Evolutionary conservation across 2,329 filamentous ascomycete genomes (phyloP).

Genomic region (Stachybotrys elegans): DNA sequence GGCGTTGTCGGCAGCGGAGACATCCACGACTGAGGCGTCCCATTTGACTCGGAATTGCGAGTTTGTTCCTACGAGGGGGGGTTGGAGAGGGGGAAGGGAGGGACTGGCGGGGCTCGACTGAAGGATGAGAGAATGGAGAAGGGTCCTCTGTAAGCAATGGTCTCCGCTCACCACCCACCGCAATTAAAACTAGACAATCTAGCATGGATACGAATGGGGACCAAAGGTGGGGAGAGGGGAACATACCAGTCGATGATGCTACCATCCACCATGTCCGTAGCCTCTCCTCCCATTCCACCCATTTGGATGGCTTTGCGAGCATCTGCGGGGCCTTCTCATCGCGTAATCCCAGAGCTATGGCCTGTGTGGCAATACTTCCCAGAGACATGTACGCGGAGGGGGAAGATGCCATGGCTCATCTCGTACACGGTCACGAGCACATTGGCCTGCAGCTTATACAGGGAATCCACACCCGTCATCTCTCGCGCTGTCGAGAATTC

Average conservation of each 20-base stretch:
- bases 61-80: too few species aligned
- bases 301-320: conserved; percentile 18
- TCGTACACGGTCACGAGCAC: conserved; percentile 26
- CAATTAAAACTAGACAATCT: conserved; percentile 4
- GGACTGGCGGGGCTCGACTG: too few species aligned
- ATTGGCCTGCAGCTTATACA: conserved; percentile 19
- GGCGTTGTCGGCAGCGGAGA: conserved; percentile 23
- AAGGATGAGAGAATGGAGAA: too few species aligned
- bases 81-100: too few species aligned
- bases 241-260: conserved; percentile 25
- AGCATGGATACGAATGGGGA: too few species aligned
- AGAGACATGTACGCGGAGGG: conserved; percentile 24
- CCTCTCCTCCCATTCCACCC: conserved; percentile 25
- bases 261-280: conserved; percentile 27
- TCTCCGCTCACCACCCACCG: conserved; percentile 13
- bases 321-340: conserved; percentile 12
- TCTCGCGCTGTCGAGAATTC: conserved; percentile 12
- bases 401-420: conserved; percentile 26
- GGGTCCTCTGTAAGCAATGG: conserved; percentile 20
- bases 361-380: conserved; percentile 20
- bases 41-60: conserved; percentile 12
- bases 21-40: conserved; percentile 25
- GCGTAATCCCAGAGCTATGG: conserved; percentile 10
- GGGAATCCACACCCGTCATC: conserved; percentile 14
- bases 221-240: too few species aligned